Conservation (phyloP, 257 asterid genomes). For the Echium plantagineum region DNA sequence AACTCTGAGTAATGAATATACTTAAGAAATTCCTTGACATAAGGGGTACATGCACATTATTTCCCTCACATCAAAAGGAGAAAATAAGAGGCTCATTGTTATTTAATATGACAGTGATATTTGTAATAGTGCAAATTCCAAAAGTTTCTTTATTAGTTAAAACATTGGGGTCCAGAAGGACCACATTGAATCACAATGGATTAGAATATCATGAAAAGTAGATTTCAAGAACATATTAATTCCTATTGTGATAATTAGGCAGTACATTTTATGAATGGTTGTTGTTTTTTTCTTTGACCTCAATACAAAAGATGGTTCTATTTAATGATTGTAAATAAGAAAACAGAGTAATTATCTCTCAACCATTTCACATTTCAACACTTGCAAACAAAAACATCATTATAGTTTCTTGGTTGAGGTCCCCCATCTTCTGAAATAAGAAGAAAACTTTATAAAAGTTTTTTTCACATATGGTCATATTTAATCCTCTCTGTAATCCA, state of each 20-base stretch:
- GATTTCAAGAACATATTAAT: conserved; percentile 8
- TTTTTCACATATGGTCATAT: conserved; percentile 12
- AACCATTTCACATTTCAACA: conserved; percentile 27
- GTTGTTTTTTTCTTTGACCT: conserved; percentile 18
- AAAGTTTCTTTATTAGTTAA: too few relatives aligned
- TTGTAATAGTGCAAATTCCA: too few relatives aligned
- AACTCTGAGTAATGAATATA: too few relatives aligned
- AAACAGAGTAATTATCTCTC: conserved; percentile 18
- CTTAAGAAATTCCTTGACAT: too few relatives aligned
- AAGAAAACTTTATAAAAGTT: conserved; percentile 21
- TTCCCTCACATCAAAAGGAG: neutral
- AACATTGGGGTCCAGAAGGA: conserved; percentile 6
- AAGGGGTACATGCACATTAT: too few relatives aligned
- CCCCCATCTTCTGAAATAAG: conserved; percentile 20
- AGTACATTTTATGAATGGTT: neutral
- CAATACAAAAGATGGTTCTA: conserved; percentile 7
- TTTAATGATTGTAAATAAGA: conserved; percentile 17
- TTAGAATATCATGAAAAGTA: conserved; percentile 9
- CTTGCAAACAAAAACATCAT: conserved; percentile 16
- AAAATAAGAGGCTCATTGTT: too few relatives aligned
- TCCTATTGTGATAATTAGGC: conserved; percentile 19
- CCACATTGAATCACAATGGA: conserved; percentile 4
- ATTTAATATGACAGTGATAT: too few relatives aligned
- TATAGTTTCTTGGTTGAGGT: conserved; percentile 15
- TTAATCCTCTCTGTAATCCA: conserved; percentile 26